These are phyloP conservation scores for Beta lomatogona DNA, from an alignment of 179 eudicot genomes.

Conservation along the genomic window DNA sequence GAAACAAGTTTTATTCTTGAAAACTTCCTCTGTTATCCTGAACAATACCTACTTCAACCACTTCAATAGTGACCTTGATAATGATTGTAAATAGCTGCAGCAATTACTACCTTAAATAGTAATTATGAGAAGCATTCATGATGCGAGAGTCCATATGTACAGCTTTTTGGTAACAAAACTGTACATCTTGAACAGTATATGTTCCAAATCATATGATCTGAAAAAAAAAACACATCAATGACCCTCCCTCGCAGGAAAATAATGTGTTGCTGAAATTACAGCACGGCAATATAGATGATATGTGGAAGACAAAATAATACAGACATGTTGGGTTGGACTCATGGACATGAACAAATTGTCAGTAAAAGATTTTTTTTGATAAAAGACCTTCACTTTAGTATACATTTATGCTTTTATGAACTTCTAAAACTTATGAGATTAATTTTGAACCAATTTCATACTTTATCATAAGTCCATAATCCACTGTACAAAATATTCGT, in stretches of 20 bases:
- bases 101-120: not conserved
- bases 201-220: not conserved
- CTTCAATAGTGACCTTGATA: not conserved
- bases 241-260: too few species aligned
- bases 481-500: too few species aligned
- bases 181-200: not conserved
- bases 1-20: not conserved
- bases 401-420: not conserved
- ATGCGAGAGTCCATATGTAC: not conserved
- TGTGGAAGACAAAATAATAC: not conserved
- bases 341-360: not conserved
- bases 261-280: not conserved
- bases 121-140: constrained; percentile 11
- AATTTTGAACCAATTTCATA: not conserved
- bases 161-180: not conserved
- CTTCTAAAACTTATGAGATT: not conserved
- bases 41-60: not conserved
- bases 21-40: not conserved
- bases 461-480: not conserved
- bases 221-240: too few species aligned
- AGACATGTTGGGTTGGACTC: not conserved
- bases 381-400: too few species aligned
- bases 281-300: not conserved
- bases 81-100: constrained; percentile 3
- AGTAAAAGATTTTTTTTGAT: not conserved